These are phyloP conservation scores for Ceratocystis harringtonii DNA, from an alignment of 2,329 filamentous ascomycete species.

Conservation along the genomic window DNA sequence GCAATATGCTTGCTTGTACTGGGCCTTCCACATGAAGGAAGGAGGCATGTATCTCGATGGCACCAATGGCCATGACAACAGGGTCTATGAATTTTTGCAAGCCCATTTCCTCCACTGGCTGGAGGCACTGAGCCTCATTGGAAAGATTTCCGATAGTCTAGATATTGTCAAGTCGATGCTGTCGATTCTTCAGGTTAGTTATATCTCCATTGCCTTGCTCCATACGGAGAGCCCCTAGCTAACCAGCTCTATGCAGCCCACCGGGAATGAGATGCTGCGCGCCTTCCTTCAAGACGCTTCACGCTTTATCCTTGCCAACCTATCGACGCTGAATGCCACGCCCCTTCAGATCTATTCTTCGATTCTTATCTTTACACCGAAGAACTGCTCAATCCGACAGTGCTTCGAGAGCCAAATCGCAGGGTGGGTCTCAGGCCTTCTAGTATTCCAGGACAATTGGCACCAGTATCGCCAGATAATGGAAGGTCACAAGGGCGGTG, in stretches of 20 bases:
- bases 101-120: neutral
- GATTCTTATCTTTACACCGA: neutral
- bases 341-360: slow-evolving; percentile 1
- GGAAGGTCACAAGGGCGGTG: neutral
- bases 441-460: neutral
- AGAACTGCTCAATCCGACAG: neutral
- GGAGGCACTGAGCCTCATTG: neutral
- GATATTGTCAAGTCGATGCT: neutral
- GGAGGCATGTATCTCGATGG: slow-evolving; percentile 18
- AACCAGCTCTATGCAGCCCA: neutral
- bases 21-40: neutral
- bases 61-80: slow-evolving; percentile 19
- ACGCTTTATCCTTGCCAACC: neutral
- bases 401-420: neutral
- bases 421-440: neutral
- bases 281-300: neutral
- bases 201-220: neutral
- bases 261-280: neutral
- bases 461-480: neutral
- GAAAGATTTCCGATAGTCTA: neutral
- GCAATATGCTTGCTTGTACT: neutral
- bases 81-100: slow-evolving; percentile 22
- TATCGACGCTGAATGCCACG: neutral
- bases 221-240: no score
- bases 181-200: neutral